Base-by-base conservation (phyloP, 495 filamentous ascomycete genomes). In the Corynascus novoguineensis region DNA sequence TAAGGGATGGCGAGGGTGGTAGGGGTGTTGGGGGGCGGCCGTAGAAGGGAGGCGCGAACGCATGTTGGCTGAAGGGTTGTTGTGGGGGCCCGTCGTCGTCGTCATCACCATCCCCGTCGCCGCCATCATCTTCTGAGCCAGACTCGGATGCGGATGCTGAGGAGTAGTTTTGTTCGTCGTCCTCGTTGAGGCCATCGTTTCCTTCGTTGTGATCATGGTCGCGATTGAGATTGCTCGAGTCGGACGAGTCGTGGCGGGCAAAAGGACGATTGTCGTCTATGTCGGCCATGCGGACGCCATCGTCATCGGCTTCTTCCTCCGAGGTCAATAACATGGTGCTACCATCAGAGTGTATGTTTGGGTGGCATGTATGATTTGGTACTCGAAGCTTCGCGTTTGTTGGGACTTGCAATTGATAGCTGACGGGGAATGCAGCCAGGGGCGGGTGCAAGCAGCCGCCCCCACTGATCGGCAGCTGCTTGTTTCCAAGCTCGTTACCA, bases 1-100 rank as follows among this genome's bases (percentile, higher is more conserved):
- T 97, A 50, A 98, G 69, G 1, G 90, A 96, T 1, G 93, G 93
- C 3, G 92, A 97, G 0, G 93, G 93, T 0, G 93, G 93, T 8
- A 98, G 75, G 5, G 93, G 93, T 4, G 89, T 92, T 0, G 89
- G 89, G 17, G 89, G 89, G 11, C 88, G 81, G 61, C 90, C 90
- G 74, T 95, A 95, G 75, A 92, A 95, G 12, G 89, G 89, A 24
- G 89, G 89, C 32, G 87, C 88, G 69, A 93, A 92, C 60, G 83
- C 83, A 68, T 79, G 80, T 21, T 75, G 76, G 21, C 71, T 71
- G 27, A 73, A 66, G 21, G 68, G 72, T 27, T 60, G 73, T 41
- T 71, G 69, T 48, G 65, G 69, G 35, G 65, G 65, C 48, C 62
- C 59, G 34, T 46, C 31, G 27, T 66, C 61, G 25, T 65, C 54